phyloP scores from a whole-genome alignment of 768 basidiomycete genomes.

The Leccinum subgranulosum region DNA sequence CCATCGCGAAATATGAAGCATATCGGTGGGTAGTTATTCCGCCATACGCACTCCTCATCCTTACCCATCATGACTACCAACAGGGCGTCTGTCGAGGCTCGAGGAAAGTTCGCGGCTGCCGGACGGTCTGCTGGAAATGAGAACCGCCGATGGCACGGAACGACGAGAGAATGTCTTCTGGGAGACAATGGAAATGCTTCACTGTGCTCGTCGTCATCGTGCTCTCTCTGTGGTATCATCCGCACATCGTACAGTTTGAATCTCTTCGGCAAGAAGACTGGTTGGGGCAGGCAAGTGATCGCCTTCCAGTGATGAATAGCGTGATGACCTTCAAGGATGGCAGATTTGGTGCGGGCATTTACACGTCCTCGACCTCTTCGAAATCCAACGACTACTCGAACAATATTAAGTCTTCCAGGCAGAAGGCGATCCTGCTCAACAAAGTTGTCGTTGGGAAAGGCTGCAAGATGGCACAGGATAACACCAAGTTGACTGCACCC shows the following conservation, averaged over 20 bases:
- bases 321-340: slow-evolving; percentile 3
- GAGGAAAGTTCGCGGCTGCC: slow-evolving; percentile 52
- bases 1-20: slow-evolving; percentile 53
- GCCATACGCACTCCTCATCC: neutral
- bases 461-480: slow-evolving; percentile 61
- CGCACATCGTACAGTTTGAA: slow-evolving; percentile 61
- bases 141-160: slow-evolving; percentile 76
- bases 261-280: slow-evolving; percentile 65
- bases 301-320: neutral
- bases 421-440: slow-evolving; percentile 69
- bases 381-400: slow-evolving; percentile 75
- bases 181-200: slow-evolving; percentile 58
- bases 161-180: slow-evolving; percentile 58
- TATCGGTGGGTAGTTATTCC: slow-evolving; percentile 45
- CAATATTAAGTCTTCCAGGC: slow-evolving; percentile 50
- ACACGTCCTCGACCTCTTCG: slow-evolving; percentile 76
- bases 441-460: slow-evolving; percentile 73
- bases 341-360: slow-evolving; percentile 70
- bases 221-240: slow-evolving; percentile 63
- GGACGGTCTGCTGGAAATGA: slow-evolving; percentile 66
- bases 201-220: slow-evolving; percentile 50
- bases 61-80: neutral
- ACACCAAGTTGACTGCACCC: slow-evolving; percentile 50
- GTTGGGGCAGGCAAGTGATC: slow-evolving; percentile 58
- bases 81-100: slow-evolving; percentile 54